phyloP scores from a whole-genome alignment of 805 yeast genomes.

The Ogataea trehaloabstinens region DNA sequence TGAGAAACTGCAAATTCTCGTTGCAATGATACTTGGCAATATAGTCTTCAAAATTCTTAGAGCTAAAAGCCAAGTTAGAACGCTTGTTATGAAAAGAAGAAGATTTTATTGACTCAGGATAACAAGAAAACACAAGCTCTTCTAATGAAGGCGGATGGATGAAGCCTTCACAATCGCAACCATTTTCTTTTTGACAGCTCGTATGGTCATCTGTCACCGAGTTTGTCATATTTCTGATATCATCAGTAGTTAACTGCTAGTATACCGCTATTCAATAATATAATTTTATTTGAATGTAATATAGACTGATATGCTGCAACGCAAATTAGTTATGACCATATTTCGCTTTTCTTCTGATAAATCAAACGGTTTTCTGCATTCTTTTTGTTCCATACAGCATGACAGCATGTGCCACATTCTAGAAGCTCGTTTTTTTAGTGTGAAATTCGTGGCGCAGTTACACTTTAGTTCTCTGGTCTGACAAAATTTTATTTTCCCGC shows the following conservation, averaged over 20 bases:
- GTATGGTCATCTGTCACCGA: neutral
- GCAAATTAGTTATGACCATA: no score
- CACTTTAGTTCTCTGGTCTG: no score
- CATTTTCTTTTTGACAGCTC: no score
- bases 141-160: slow-evolving; percentile 11
- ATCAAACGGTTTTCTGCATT: neutral
- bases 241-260: no score
- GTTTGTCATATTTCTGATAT: neutral
- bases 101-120: slow-evolving; percentile 5
- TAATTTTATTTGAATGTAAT: no score
- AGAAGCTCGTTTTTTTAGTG: neutral
- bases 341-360: no score
- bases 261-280: no score
- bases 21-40: slow-evolving; percentile 16
- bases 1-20: slow-evolving; percentile 22
- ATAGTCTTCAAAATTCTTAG: slow-evolving; percentile 13
- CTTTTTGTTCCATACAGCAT: neutral
- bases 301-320: no score
- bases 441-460: no score
- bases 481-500: neutral
- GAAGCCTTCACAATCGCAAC: no score
- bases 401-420: neutral
- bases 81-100: neutral
- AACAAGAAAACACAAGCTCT: slow-evolving; percentile 13
- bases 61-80: slow-evolving; percentile 6